Conservation (phyloP, 805 yeast genomes). For the Kregervanrija delftensis region DNA sequence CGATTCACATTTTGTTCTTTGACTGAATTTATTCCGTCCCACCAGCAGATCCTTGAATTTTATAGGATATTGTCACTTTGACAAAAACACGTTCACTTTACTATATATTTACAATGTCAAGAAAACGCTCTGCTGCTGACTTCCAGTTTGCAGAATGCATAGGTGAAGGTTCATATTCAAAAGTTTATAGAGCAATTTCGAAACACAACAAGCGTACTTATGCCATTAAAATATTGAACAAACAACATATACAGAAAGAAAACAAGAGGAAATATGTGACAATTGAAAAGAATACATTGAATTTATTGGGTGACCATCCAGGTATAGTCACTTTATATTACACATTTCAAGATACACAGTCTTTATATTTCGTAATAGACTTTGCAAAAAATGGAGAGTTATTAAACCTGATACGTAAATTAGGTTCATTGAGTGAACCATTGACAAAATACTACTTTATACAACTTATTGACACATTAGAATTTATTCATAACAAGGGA, state of each 20-base stretch:
- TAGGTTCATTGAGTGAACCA: slow-evolving; percentile 69
- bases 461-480: slow-evolving; percentile 86
- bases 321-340: slow-evolving; percentile 89
- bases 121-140: slow-evolving; percentile 64
- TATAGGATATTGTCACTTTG: too few species aligned
- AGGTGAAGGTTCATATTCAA: slow-evolving; percentile 95
- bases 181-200: slow-evolving; percentile 84
- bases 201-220: slow-evolving; percentile 64
- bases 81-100: too few species aligned
- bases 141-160: slow-evolving; percentile 82
- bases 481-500: slow-evolving; percentile 82
- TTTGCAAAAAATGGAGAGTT: slow-evolving; percentile 95
- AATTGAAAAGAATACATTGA: slow-evolving; percentile 86
- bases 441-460: slow-evolving; percentile 75
- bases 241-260: slow-evolving; percentile 89
- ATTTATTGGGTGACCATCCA: slow-evolving; percentile 85
- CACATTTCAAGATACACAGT: slow-evolving; percentile 89
- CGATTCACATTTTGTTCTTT: too few species aligned
- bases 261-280: slow-evolving; percentile 93
- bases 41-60: too few species aligned
- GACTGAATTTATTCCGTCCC: too few species aligned
- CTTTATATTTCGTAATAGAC: slow-evolving; percentile 86
- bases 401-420: slow-evolving; percentile 65
- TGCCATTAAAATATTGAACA: slow-evolving; percentile 88
- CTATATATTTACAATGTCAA: slow-evolving; percentile 20